Evolutionary conservation across 2,329 filamentous ascomycete genomes (phyloP).

Genomic region (Fusarium concolor): DNA sequence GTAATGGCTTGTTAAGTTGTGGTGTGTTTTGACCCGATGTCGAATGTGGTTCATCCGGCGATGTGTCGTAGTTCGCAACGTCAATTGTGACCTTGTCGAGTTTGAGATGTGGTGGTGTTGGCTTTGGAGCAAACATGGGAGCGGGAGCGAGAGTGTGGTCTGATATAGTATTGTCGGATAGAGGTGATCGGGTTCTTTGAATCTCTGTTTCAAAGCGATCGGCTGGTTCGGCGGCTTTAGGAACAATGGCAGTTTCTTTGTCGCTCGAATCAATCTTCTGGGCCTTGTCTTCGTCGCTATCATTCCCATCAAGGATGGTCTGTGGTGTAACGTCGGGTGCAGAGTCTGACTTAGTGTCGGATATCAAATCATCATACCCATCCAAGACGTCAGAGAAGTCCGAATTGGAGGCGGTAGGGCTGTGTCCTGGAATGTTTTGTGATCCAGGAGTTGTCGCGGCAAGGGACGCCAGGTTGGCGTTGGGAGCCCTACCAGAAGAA

Average conservation of each 20-base stretch:
- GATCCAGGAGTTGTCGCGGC: slow-evolving; percentile 41
- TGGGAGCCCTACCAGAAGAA: slow-evolving; percentile 41
- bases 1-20: slow-evolving; percentile 65
- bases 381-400: slow-evolving; percentile 56
- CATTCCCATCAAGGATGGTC: slow-evolving; percentile 42
- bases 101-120: slow-evolving; percentile 64
- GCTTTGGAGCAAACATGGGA: slow-evolving; percentile 63
- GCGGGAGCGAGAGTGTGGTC: slow-evolving; percentile 57
- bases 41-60: slow-evolving; percentile 43
- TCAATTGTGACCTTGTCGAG: slow-evolving; percentile 58
- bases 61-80: slow-evolving; percentile 43
- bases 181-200: slow-evolving; percentile 43
- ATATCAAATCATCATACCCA: slow-evolving; percentile 58
- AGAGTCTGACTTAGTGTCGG: slow-evolving; percentile 49
- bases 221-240: slow-evolving; percentile 25
- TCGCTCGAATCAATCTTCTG: slow-evolving; percentile 38
- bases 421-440: slow-evolving; percentile 55
- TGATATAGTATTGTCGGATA: slow-evolving; percentile 54
- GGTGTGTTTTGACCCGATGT: slow-evolving; percentile 48
- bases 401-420: slow-evolving; percentile 60
- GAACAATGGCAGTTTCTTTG: slow-evolving; percentile 32
- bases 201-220: slow-evolving; percentile 36
- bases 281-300: slow-evolving; percentile 45
- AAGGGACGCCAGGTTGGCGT: slow-evolving; percentile 43
- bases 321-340: slow-evolving; percentile 44